A percentile compares a stretch with the other conserved stretches of the same genome.
These are phyloP conservation scores for Tremella yokohamensis DNA, from an alignment of 768 basidiomycete species.

Conservation along the genomic window DNA sequence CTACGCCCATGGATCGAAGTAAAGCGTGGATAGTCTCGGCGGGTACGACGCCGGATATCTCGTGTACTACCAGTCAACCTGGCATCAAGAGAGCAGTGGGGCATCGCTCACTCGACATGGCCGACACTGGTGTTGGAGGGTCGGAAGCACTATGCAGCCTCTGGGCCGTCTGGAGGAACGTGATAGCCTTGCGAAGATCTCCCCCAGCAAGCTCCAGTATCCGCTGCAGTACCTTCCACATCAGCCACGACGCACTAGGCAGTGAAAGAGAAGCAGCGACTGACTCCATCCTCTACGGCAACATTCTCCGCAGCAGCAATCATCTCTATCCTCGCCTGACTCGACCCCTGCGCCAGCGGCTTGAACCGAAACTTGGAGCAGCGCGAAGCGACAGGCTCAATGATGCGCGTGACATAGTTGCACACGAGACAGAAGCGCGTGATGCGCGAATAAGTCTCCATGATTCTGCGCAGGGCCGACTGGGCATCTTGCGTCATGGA, in stretches of 20 bases:
- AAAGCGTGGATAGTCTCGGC: constrained; percentile 66
- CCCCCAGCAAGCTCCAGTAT: constrained; percentile 63
- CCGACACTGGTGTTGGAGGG: constrained; percentile 70
- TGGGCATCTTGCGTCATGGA: constrained; percentile 99
- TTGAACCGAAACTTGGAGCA: constrained; percentile 99
- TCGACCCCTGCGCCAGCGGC: constrained; percentile 75
- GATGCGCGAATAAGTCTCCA: constrained; percentile 97
- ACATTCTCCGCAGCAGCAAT: constrained; percentile 77
- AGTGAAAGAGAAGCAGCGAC: neutral
- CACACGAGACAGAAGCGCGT: constrained; percentile 97
- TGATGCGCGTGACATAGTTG: constrained; percentile 98
- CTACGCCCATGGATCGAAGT: constrained; percentile 68
- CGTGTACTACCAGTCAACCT: constrained; percentile 59
- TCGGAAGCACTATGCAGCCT: constrained; percentile 71
- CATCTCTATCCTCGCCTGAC: constrained; percentile 67
- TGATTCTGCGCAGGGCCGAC: constrained; percentile 91
- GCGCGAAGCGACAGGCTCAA: constrained; percentile 95
- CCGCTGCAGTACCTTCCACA: constrained; percentile 44
- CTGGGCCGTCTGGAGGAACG: constrained; percentile 92
- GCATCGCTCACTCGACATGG: constrained; percentile 62
- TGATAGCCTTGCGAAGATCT: constrained; percentile 93
- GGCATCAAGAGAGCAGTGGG: neutral
- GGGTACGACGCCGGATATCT: constrained; percentile 95
- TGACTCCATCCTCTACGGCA: constrained; percentile 51
- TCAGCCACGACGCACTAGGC: no score